phyloP scores from a whole-genome alignment of 306 rosid genomes.

The Casuarina glauca region DNA sequence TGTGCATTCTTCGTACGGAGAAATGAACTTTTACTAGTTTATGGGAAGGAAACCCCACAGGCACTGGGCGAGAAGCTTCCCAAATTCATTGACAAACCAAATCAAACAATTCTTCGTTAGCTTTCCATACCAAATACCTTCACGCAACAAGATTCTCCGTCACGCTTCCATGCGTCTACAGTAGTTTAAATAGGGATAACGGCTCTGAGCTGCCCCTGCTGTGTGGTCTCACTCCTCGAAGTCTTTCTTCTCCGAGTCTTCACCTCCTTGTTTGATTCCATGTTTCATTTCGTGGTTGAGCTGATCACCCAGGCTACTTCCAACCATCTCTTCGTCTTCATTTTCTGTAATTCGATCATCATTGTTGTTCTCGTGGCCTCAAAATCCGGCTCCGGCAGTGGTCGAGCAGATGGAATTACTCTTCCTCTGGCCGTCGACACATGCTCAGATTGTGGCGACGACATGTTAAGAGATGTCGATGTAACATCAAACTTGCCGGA shows the following conservation, averaged over 20 bases:
- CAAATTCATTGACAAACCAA: constrained; percentile 1
- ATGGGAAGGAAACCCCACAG: constrained; percentile 1
- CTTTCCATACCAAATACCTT: too few relatives aligned
- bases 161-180: constrained; percentile 32
- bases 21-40: constrained; percentile 26
- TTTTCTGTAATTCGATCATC: constrained; percentile 73
- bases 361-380: constrained; percentile 54
- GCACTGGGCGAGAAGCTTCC: constrained; percentile 45
- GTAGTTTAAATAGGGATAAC: too few relatives aligned
- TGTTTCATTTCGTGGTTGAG: constrained; percentile 59
- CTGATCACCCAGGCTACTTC: constrained; percentile 63
- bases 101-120: too few relatives aligned
- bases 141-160: constrained; percentile 22
- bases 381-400: constrained; percentile 40
- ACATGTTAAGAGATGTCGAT: not conserved
- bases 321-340: constrained; percentile 58
- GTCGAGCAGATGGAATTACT: constrained; percentile 39
- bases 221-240: too few relatives aligned
- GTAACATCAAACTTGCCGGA: constrained; percentile 25
- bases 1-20: constrained; percentile 40
- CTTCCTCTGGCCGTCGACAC: constrained; percentile 22
- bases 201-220: too few relatives aligned
- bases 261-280: constrained; percentile 2
- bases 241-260: too few relatives aligned
- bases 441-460: constrained; percentile 12